phyloP scores from a whole-genome alignment of 2,329 filamentous ascomycete genomes.

The Penicillium sp. region DNA sequence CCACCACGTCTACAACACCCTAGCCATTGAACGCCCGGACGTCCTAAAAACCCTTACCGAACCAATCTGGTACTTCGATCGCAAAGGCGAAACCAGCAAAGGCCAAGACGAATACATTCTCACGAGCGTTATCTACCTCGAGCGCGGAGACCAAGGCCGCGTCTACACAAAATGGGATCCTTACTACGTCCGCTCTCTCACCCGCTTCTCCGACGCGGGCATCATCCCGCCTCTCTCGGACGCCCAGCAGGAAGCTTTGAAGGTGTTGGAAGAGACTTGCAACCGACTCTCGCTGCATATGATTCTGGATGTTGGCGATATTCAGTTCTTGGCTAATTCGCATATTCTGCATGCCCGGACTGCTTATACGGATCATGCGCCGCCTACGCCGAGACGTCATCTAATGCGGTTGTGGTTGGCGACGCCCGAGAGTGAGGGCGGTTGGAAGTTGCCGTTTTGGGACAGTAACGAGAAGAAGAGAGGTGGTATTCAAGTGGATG shows the following conservation, averaged over 20 bases:
- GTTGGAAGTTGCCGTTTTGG: constrained; percentile 81
- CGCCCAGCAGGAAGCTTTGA: constrained; percentile 69
- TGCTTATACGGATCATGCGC: constrained; percentile 72
- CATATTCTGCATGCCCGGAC: constrained; percentile 83
- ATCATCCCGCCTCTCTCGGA: constrained; percentile 72
- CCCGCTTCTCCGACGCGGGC: constrained; percentile 72
- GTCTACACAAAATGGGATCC: constrained; percentile 89
- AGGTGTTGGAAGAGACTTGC: constrained; percentile 76
- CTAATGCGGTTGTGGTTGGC: constrained; percentile 83
- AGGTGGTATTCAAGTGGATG: constrained; percentile 84
- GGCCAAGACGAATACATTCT: constrained; percentile 77
- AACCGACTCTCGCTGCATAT: constrained; percentile 76
- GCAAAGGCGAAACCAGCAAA: constrained; percentile 77
- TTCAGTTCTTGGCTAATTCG: constrained; percentile 81
- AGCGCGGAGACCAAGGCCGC: constrained; percentile 66
- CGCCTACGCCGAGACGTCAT: constrained; percentile 72
- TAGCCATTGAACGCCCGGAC: constrained; percentile 75
- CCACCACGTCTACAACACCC: constrained; percentile 79
- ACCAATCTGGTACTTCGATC: constrained; percentile 90
- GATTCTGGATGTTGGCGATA: constrained; percentile 83
- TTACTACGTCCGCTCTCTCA: constrained; percentile 79
- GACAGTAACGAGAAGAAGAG: constrained; percentile 84
- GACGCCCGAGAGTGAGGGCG: constrained; percentile 78
- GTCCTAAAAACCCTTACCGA: constrained; percentile 74
- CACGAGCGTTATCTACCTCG: constrained; percentile 74